phyloP scores from a whole-genome alignment of 257 asterid species.

The Fraxinus pennsylvanica region DNA sequence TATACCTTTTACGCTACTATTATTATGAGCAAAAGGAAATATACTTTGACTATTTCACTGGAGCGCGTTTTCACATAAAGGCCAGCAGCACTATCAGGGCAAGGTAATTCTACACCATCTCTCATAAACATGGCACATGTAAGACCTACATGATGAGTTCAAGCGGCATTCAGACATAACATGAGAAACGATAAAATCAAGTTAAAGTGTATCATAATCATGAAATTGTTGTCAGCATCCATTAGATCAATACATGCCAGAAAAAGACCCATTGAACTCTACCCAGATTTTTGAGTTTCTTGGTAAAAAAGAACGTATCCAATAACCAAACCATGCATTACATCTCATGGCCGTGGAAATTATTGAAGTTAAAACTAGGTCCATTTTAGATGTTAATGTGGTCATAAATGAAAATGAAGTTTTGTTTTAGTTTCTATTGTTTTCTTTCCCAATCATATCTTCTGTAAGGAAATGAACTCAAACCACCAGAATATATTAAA shows the following conservation, averaged over 20 bases:
- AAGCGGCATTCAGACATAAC: conserved; percentile 29
- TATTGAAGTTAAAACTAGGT: not conserved
- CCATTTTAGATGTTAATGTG: conserved; percentile 5
- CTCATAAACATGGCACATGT: conserved; percentile 72
- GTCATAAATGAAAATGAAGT: not conserved
- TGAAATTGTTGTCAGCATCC: not conserved
- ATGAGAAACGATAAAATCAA: conserved; percentile 8
- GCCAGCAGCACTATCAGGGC: conserved; percentile 85
- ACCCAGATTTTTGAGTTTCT: not conserved
- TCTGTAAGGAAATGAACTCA: not conserved
- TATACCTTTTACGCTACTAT: conserved; percentile 20
- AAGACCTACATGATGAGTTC: conserved; percentile 63
- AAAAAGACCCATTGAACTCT: conserved; percentile 22
- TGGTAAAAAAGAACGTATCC: conserved; percentile 3
- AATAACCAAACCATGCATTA: conserved; percentile 7
- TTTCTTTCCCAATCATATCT: not conserved
- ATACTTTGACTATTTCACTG: conserved; percentile 84
- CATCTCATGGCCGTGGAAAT: not conserved
- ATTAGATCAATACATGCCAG: not conserved
- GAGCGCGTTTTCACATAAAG: conserved; percentile 80
- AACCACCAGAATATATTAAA: not conserved
- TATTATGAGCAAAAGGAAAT: conserved; percentile 41
- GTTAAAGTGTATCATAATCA: not conserved
- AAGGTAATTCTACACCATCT: conserved; percentile 58
- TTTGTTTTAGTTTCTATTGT: not conserved